A percentile compares a stretch with the other conserved stretches of the same genome.
phyloP scores from a whole-genome alignment of 1,139 yeast genomes.

The Candida frijolesensis region DNA sequence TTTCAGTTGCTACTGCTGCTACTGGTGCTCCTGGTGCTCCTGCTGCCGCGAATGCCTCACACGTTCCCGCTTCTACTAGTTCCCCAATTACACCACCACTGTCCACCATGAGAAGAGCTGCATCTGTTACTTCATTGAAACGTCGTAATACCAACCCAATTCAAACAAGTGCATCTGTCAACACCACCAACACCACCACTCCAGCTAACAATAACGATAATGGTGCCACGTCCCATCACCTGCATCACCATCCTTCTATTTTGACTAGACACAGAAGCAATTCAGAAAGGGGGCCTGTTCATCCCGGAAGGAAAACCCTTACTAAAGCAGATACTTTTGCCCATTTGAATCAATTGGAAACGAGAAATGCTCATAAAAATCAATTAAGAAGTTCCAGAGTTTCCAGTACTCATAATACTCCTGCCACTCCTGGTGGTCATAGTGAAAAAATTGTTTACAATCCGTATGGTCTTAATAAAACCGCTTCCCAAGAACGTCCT shows the following conservation, averaged over 20 bases:
- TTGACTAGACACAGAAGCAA: constrained; percentile 3
- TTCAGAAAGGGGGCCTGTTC: constrained; percentile 3
- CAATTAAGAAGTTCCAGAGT: constrained; percentile 16
- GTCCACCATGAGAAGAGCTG: constrained; percentile 17
- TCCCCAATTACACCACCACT: constrained; percentile 6
- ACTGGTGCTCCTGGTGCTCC: neutral
- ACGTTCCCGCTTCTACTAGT: constrained; percentile 1
- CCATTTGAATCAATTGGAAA: constrained; percentile 37
- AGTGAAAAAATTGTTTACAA: constrained; percentile 46
- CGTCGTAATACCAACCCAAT: constrained; percentile 27
- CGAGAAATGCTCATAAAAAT: constrained; percentile 30
- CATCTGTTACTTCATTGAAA: constrained; percentile 31
- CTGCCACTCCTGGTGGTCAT: constrained; percentile 12
- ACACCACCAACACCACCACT: neutral
- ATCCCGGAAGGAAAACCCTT: constrained; percentile 1
- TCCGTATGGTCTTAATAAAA: constrained; percentile 48
- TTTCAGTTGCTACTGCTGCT: neutral
- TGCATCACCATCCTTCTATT: neutral
- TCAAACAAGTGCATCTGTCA: neutral
- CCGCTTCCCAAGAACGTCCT: constrained; percentile 37
- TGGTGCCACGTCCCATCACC: neutral
- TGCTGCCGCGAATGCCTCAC: neutral
- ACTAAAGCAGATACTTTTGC: constrained; percentile 43
- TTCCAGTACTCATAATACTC: constrained; percentile 12
- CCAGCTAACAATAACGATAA: neutral